Base-by-base conservation (phyloP, 1,284 basidiomycete species). In the Athelia psychrophila region DNA sequence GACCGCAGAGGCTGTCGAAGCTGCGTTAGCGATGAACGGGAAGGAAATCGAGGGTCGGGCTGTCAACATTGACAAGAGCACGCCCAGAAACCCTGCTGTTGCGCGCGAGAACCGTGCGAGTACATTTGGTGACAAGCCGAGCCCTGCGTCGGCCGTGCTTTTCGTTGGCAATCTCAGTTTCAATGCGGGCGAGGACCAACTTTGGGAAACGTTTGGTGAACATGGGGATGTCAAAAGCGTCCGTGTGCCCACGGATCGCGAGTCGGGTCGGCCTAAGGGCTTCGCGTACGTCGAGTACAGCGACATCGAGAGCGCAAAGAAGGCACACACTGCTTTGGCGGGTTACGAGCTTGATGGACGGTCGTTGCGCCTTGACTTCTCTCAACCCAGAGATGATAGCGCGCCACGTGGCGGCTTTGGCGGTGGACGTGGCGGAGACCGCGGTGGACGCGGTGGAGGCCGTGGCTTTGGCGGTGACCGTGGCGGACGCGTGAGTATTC, bases 281-380 rank as follows among this genome's bases (percentile, higher is more conserved):
- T 99, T 96, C 72, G 97, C 88, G 45, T 99, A 99, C 74, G 91
- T 98, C 67, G 94, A 98, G 72, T 98, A 95, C 70, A 84, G 85
- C 57, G 84, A 89, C 58, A 67, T 93, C 48, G 90, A 88, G 44
- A 74, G 81, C 57, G 93, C 97, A 13, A 88, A 88, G 72, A 88
- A 87, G 67, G 97, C 96, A 3, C 81, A 86, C 56, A 84, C 83
- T 60, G 80, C 77, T 9, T 76, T 85, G 47, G 79, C 82, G 48
- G 93, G 93, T 48, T 72, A 79, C 56, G 91, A 95, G 56, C 79
- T 99, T 49, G 91, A 88, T 36, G 95, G 95, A 6, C 84, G 97
- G 49, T 65, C 76, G 33, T 75, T 97, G 57, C 82, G 96, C 54
- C 71, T 98, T 48, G 96, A 99, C 75, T 98, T 82, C 72, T 93